Base-by-base conservation (phyloP, 345 rosid species). In the Camelina laxa region DNA sequence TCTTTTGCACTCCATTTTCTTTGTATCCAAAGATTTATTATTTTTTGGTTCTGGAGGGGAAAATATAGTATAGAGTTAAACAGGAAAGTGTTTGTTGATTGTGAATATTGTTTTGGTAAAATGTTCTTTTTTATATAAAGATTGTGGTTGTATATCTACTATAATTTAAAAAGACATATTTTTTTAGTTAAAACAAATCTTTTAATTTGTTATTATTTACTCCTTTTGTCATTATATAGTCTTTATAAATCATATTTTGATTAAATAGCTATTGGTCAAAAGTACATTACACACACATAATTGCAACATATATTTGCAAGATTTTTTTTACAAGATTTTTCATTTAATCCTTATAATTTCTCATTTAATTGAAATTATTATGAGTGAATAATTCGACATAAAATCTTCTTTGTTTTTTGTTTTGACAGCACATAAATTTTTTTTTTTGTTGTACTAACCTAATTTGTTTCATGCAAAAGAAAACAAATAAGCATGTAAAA, bases 1-100 rank as follows among this genome's bases (percentile, higher is more conserved):
- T 20, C 55, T n/a, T n/a, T 38, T 53, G 24, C 3, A 38, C 39
- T 67, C 72, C 72, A 67, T 67, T 67, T 53, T 67, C 16, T 53
- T 19, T 15, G 19, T 17, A 49, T 19, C 21, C 12, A 65, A 31
- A 47, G 6, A 47, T 11, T 30, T 48, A n/a, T 51, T 31, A 3
- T 5, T 12, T 65, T 49, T 12, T 8, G 4, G 21, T 48, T 0
- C n/a, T 11, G 31, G 47, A 16, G 22, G 15, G 9, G 5, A 14
- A 11, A 9, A 12, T 6, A 27, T 15, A 15, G 1, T 4, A 10
- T 16, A 48, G 12, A 31, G 31, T 12, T 31, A 49, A 13, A 33
- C 48, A 7, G 13, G 31, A 41, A 27, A 27, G 31, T 27, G 31
- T 27, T 27, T 27, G 31, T 3, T 27, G 31, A 27, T 27, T 27